Conservation (phyloP, 202 grass and related monocot genomes). For the Setaria viridis region DNA sequence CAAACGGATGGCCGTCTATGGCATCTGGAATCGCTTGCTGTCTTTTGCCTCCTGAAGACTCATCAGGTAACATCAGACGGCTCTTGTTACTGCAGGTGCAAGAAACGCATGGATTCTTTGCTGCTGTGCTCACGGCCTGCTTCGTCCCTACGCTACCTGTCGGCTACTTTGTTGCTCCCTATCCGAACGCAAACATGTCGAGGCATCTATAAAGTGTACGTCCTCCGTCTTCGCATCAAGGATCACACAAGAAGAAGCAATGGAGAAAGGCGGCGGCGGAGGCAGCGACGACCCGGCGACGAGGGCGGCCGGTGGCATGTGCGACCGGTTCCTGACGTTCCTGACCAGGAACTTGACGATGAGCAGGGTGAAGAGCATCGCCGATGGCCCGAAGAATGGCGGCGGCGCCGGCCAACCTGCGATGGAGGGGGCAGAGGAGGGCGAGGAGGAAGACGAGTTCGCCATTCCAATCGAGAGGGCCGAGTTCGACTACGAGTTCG, state of each 20-base stretch:
- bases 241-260: slow-evolving; percentile 2
- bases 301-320: slow-evolving; percentile 34
- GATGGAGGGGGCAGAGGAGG: neutral
- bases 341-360: slow-evolving; percentile 49
- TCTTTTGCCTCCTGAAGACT: neutral
- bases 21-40: slow-evolving; percentile 26
- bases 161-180: neutral
- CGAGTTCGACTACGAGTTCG: slow-evolving; percentile 41
- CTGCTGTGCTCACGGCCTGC: slow-evolving; percentile 9
- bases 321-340: slow-evolving; percentile 54
- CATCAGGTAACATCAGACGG: slow-evolving; percentile 17
- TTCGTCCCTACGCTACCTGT: neutral
- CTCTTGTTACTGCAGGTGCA: slow-evolving; percentile 5
- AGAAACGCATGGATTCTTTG: slow-evolving; percentile 56
- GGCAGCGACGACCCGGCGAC: neutral
- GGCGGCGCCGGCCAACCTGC: neutral
- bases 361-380: slow-evolving; percentile 38
- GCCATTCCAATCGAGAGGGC: slow-evolving; percentile 50
- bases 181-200: neutral
- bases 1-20: neutral
- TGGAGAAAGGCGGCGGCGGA: slow-evolving; percentile 24
- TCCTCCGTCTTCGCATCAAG: neutral
- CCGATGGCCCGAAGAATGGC: slow-evolving; percentile 6
- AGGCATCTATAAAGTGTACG: slow-evolving; percentile 48
- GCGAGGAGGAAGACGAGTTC: slow-evolving; percentile 31